These are phyloP conservation scores for Talaromyces piceae DNA, from an alignment of 2,329 filamentous ascomycete species.

Conservation along the genomic window DNA sequence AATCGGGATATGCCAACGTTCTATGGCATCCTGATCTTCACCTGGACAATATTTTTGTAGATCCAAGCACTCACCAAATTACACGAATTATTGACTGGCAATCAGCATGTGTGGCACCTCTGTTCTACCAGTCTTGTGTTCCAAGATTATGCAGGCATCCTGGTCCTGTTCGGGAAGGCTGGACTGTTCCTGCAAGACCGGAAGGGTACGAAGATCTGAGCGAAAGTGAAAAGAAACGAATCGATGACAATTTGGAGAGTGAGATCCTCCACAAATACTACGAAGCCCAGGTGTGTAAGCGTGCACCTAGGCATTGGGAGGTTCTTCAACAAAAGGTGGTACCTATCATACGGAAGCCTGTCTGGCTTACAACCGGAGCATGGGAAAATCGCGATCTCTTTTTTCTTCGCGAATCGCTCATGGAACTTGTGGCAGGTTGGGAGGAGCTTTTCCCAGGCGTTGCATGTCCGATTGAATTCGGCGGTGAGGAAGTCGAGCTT, in stretches of 20 bases:
- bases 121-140: conserved; percentile 22
- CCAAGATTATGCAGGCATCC: conserved; percentile 24
- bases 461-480: conserved; percentile 13
- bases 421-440: conserved; percentile 19
- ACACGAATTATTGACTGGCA: conserved; percentile 22
- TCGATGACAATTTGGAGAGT: conserved; percentile 25
- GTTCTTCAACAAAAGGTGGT: conserved; percentile 17
- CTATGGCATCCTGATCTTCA: conserved; percentile 35
- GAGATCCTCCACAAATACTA: conserved; percentile 30
- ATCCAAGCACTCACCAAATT: conserved; percentile 15
- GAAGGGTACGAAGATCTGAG: conserved; percentile 20
- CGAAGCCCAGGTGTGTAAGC: conserved; percentile 23
- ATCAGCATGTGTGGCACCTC: conserved; percentile 23
- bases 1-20: conserved; percentile 17
- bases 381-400: conserved; percentile 29
- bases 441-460: conserved; percentile 12
- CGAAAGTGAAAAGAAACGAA: conserved; percentile 18
- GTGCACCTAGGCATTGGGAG: conserved; percentile 22
- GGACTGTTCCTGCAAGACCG: conserved; percentile 22
- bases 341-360: conserved; percentile 21
- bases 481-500: conserved; percentile 16
- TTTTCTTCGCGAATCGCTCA: conserved; percentile 25
- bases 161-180: conserved; percentile 22
- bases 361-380: conserved; percentile 23
- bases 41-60: conserved; percentile 23